Percentiles rank a stretch among this genome's conserved stretches.
Evolutionary conservation across 257 asterid species (phyloP).

Genomic region (Nicotiana tabacum): DNA sequence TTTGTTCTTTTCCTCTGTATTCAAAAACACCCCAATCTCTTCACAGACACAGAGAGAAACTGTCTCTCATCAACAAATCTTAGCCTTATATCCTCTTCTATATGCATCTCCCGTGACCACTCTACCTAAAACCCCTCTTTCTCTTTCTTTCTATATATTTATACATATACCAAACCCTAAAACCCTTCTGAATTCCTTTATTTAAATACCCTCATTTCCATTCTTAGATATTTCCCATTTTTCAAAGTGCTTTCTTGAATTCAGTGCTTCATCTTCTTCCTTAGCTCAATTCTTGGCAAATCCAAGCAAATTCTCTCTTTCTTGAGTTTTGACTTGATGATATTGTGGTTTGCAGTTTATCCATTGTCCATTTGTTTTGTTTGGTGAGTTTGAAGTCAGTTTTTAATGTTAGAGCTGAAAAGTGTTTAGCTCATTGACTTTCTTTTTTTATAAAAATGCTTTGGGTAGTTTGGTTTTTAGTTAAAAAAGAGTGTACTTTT

Average conservation of each 20-base stretch:
- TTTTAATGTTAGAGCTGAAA: background rate
- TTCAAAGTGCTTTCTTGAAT: background rate
- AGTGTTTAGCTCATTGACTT: background rate
- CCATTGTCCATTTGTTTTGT: background rate
- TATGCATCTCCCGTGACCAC: conserved; percentile 53
- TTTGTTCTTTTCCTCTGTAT: conserved; percentile 32
- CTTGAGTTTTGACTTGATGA: background rate
- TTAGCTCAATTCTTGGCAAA: background rate
- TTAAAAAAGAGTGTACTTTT: conserved; percentile 8
- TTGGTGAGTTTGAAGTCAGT: conserved; percentile 28
- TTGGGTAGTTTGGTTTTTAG: background rate
- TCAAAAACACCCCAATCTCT: conserved; percentile 16
- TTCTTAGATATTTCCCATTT: conserved; percentile 23
- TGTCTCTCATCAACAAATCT: conserved; percentile 14
- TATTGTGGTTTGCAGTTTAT: background rate
- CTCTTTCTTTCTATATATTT: background rate
- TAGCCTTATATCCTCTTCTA: conserved; percentile 27
- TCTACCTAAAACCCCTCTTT: conserved; percentile 11
- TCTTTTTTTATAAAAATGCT: background rate
- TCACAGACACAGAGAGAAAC: no score
- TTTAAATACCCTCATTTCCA: conserved; percentile 14
- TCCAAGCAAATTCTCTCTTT: background rate
- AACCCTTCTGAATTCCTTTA: conserved; percentile 10
- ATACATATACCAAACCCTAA: conserved; percentile 1
- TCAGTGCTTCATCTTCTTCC: conserved; percentile 10